Evolutionary conservation across 805 yeast species (phyloP), one percentile per base, ranked within the genome.

Genomic region (Zygotorulaspora sp.): DNA sequence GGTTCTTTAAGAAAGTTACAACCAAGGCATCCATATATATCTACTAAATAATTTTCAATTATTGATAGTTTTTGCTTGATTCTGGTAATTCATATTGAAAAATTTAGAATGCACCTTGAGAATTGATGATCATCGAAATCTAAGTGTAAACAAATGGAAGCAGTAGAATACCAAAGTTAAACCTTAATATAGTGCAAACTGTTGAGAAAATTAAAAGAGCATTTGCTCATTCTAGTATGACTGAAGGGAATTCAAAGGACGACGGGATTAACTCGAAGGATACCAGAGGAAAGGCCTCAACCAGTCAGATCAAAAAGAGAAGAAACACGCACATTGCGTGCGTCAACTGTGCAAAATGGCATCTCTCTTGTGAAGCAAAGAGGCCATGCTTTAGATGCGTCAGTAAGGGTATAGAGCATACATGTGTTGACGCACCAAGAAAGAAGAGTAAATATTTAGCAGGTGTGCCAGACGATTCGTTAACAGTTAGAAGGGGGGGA

Each of bases 351-450:
- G 88, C 89, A 43, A 76, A 78, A 51, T 84, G 95, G 2, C 98
- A 90, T 59, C 77, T 89, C 70, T 85, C 97, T 0, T 90, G 98
- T 61, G 96, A 89, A 50, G 75, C 79, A 17, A 58, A 61, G 56
- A 75, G 95, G 25, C 95, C 95, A 0, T 90, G 98, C 53, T 71
- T 72, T 38, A 62, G 96, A 34, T 90, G 98, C 60, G 58, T 82
- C 3, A 69, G 68, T 19, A 70, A 87, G 52, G 90, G 89, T 0
- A 62, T 87, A 11, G 73, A 71, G 1, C 73, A 66, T 11, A 69
- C 84, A 0, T 90, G 97, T 63, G 76, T 75, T 21, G 97, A 92
- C 64, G 96, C 96, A 4, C 92, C 92, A 2, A 67, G 97, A 32
- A 88, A 87, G 62, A 71, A 77, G 45, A 83, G 84, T 63, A 90